Base-by-base conservation (phyloP, 2,329 filamentous ascomycete genomes). In the Cladosporium cucumerinum region DNA sequence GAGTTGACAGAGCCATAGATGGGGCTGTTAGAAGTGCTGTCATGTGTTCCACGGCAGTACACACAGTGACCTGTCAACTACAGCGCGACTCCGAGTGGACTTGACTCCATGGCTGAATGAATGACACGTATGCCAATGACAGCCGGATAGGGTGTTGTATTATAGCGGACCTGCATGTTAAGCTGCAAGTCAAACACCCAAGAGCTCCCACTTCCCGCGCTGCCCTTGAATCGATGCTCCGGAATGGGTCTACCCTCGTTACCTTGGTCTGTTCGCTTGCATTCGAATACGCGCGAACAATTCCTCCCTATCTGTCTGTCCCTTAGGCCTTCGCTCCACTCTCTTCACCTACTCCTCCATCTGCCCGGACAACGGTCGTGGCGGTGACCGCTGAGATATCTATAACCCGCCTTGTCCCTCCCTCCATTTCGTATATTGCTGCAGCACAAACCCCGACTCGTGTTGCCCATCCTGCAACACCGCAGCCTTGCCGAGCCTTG, bases 381-480 rank as follows among this genome's bases (percentile, higher is more conserved):
- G 59, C 30, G 16, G 46, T 39, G 46, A 54, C 51, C 18, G 59
- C 46, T 39, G 36, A 43, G 32, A 23, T 52, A 36, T 54, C 30
- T 16, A n/a, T 6, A 25, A 25, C 11, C 30, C 28, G 23, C 30
- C 23, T 48, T 51, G 11, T 11, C 32, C 23, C 30, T 61, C n/a
- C 57, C 34, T 26, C 28, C 8, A n/a, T n/a, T n/a, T 18, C 18
- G n/a, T 21, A 11, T 34, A 46, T 23, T 34, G 32, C 39, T 14
- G 25, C 26, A 43, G n/a, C 46, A 51, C 58, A 34, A n/a, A 34
- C 58, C 18, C 51, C 30, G 39, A 46, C 51, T 28, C 51, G 51
- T 54, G 46, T 25, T 46, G 23, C 58, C 30, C 58, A 51, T 30
- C 25, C 43, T 61, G 58, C 46, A 61, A 61, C 58, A 61, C 60